These are phyloP conservation scores for Warburgia ugandensis DNA, from an alignment of 164 flowering plant genomes.

Conservation along the genomic window DNA sequence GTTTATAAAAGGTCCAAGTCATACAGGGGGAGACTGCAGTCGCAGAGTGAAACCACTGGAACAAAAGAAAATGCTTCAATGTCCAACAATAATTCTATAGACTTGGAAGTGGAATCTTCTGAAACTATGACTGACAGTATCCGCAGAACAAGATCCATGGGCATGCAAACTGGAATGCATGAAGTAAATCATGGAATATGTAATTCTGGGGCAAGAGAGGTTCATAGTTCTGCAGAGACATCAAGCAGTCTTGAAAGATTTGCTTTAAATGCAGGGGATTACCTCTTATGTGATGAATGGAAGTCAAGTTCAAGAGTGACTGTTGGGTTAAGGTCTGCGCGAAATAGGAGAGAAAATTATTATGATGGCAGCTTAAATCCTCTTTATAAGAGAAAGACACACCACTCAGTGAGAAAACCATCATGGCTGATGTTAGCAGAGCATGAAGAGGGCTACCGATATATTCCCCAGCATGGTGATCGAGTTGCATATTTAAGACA, in stretches of 20 bases:
- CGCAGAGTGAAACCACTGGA: slow-evolving; percentile 29
- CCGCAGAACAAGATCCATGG: slow-evolving; percentile 35
- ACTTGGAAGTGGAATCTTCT: slow-evolving; percentile 16
- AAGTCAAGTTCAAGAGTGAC: slow-evolving; percentile 35
- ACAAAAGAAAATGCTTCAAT: slow-evolving; percentile 36
- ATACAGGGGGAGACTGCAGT: slow-evolving; percentile 25
- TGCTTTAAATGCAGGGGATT: slow-evolving; percentile 21
- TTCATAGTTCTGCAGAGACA: slow-evolving; percentile 22
- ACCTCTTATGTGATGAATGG: slow-evolving; percentile 37
- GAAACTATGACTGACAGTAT: slow-evolving; percentile 24
- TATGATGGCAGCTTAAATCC: slow-evolving; percentile 33
- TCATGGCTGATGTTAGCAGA: slow-evolving; percentile 76
- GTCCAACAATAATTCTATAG: slow-evolving; percentile 18
- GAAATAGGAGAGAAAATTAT: slow-evolving; percentile 47
- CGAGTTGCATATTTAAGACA: slow-evolving; percentile 82
- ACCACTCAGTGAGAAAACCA: slow-evolving; percentile 36
- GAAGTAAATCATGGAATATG: slow-evolving; percentile 18
- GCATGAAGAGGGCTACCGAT: slow-evolving; percentile 71
- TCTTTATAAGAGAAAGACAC: slow-evolving; percentile 36
- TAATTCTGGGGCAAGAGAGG: slow-evolving; percentile 18
- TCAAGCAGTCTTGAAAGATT: slow-evolving; percentile 19
- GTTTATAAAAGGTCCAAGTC: slow-evolving; percentile 75
- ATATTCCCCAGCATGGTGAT: slow-evolving; percentile 91
- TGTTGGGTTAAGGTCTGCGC: slow-evolving; percentile 53
- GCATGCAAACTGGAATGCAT: slow-evolving; percentile 23